Base-by-base conservation (phyloP, 1,139 yeast species). In the Hansenula lynferdii region DNA sequence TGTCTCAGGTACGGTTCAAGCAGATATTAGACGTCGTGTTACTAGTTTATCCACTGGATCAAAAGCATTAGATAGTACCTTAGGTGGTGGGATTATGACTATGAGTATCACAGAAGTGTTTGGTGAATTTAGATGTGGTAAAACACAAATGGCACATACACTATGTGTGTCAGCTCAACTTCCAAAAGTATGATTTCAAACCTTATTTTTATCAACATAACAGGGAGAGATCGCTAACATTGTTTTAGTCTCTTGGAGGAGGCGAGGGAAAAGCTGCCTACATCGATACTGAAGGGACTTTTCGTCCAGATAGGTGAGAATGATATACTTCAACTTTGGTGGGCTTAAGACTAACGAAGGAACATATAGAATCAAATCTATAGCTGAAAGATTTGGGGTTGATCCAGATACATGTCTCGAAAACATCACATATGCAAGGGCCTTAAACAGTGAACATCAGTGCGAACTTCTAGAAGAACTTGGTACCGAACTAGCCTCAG, bases 21-120 rank as follows among this genome's bases (percentile, higher is more conserved):
- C 75, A 3, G 75, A 70, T 41, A 54, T 70, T 9, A 61, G 83
- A 44, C 65, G 65, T 43, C 62, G 67, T 30, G 79, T 75, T 0
- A 51, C 67, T 21, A 51, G 66, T 6, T 54, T 77, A 11, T 67
- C 80, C 0, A 76, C 83, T 0, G 83, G 83, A 0, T 69, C 77
- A 8, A 73, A 67, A 41, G 70, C 72, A 29, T 61, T 77, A 35
- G 80, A 77, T 47, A 65, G 67, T 16, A 65, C 75, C 28, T 60
- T 77, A 11, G 82, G 82, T 12, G 82, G 81, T 10, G 82, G 83
- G 0, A 58, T 77, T 18, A 71, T 69, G 62, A 72, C 82, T 0
- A 77, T 77, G 82, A 70, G 80, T 38, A 68, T 77, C 25, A 75
- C 80, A 0, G 83, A 77, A 49, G 83, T 77, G 1, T 77, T 75